Evolutionary conservation across 768 basidiomycete species (phyloP).

Genomic region (Lyophyllum shimeji): DNA sequence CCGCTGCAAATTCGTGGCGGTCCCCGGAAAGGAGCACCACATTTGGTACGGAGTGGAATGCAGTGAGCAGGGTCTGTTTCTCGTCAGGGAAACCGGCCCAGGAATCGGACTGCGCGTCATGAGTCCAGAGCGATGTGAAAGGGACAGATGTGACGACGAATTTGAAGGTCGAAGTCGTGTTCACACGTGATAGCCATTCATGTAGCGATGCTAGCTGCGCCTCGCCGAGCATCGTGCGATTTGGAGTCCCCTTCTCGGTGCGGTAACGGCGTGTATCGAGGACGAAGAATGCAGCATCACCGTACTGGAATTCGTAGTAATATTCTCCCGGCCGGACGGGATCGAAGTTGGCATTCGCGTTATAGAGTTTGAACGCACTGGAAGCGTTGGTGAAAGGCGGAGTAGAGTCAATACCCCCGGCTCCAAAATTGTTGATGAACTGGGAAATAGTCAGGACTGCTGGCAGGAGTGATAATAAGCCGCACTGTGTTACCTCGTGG

Average conservation of each 20-base stretch:
- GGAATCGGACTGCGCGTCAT: slow-evolving; percentile 61
- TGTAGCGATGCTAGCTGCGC: slow-evolving; percentile 59
- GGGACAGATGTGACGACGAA: slow-evolving; percentile 76
- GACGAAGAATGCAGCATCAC: slow-evolving; percentile 77
- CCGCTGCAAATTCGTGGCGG: slow-evolving; percentile 76
- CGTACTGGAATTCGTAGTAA: slow-evolving; percentile 64
- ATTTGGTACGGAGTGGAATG: slow-evolving; percentile 67
- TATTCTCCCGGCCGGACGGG: slow-evolving; percentile 39
- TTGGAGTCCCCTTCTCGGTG: slow-evolving; percentile 6
- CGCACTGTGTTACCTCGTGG: slow-evolving; percentile 49
- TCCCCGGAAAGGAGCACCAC: slow-evolving; percentile 72
- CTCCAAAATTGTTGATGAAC: slow-evolving; percentile 70
- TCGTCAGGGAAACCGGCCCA: slow-evolving; percentile 69
- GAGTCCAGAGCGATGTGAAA: slow-evolving; percentile 70
- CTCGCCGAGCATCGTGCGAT: slow-evolving; percentile 69
- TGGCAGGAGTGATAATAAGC: neutral
- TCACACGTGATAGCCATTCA: slow-evolving; percentile 67
- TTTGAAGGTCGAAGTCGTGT: slow-evolving; percentile 72
- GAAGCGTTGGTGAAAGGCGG: slow-evolving; percentile 60
- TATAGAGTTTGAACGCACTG: slow-evolving; percentile 60
- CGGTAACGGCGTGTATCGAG: slow-evolving; percentile 56
- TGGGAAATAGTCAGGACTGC: slow-evolving; percentile 19
- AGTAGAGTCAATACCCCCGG: slow-evolving; percentile 49
- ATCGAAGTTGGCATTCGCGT: slow-evolving; percentile 64
- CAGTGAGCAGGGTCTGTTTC: slow-evolving; percentile 54